A percentile compares a stretch with the other conserved stretches of the same genome.
Evolutionary conservation across 2,329 filamentous ascomycete genomes (phyloP).

Genomic region (Aspergillus sp.): DNA sequence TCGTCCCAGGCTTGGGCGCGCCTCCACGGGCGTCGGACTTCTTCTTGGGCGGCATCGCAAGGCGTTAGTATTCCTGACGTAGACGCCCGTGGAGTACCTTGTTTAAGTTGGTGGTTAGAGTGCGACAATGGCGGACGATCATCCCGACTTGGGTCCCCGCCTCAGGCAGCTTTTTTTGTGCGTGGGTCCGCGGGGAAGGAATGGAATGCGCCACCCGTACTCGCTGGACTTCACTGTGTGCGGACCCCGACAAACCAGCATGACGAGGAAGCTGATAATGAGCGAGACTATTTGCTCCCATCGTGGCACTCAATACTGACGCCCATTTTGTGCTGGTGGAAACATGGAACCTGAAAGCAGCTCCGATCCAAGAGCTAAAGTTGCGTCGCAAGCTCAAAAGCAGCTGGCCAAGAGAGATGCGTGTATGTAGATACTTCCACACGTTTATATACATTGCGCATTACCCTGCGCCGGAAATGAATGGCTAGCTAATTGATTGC

Average conservation of each 20-base stretch:
- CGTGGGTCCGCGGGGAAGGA: slow-evolving; percentile 11
- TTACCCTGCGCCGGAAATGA: not conserved
- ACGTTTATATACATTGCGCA: not conserved
- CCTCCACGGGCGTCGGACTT: slow-evolving; percentile 40
- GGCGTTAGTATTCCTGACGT: not conserved
- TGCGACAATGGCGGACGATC: not conserved
- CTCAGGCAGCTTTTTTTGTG: slow-evolving; percentile 6
- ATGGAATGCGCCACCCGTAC: not conserved
- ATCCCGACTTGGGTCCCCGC: slow-evolving; percentile 2
- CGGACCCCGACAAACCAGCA: not conserved
- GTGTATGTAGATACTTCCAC: slow-evolving; percentile 24
- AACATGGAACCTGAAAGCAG: slow-evolving; percentile 9
- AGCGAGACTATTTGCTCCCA: not conserved
- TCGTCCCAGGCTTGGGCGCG: slow-evolving; percentile 39
- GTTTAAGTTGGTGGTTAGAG: not conserved
- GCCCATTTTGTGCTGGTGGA: not conserved
- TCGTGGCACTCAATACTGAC: not conserved
- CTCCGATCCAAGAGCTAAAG: not conserved
- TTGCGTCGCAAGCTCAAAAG: slow-evolving; percentile 1
- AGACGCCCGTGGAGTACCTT: slow-evolving; percentile 26
- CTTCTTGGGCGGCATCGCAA: slow-evolving; percentile 42
- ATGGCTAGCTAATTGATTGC: not conserved
- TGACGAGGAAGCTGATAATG: not conserved
- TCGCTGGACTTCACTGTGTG: not conserved
- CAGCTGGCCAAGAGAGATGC: slow-evolving; percentile 37